Evolutionary conservation across 345 rosid genomes (phyloP).

Genomic region (Limnanthes douglasii): DNA sequence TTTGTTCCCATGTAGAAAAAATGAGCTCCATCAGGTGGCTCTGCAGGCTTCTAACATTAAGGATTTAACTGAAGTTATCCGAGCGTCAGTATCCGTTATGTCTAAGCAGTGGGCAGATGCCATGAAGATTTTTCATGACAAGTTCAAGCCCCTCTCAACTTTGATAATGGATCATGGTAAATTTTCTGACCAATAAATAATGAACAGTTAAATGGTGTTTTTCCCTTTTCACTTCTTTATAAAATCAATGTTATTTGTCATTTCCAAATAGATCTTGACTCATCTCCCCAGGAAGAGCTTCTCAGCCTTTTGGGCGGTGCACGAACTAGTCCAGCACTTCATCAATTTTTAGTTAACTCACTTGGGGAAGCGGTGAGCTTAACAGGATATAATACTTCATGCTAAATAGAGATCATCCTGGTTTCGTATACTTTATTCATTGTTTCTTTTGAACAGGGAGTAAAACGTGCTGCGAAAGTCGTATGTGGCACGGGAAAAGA

Average conservation of each 20-base stretch:
- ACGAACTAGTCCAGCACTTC: constrained; percentile 77
- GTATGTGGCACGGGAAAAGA: constrained; percentile 89
- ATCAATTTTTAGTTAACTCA: constrained; percentile 79
- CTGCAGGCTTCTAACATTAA: constrained; percentile 82
- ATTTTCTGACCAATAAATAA: constrained; percentile 3
- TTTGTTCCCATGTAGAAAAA: constrained; percentile 32
- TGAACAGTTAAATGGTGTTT: not conserved
- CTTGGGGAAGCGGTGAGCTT: constrained; percentile 70
- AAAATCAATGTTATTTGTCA: constrained; percentile 7
- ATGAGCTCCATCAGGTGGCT: constrained; percentile 92
- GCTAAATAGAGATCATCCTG: constrained; percentile 5
- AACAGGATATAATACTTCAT: constrained; percentile 6
- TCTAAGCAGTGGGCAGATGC: constrained; percentile 84
- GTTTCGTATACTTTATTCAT: constrained; percentile 6
- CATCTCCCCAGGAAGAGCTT: constrained; percentile 90
- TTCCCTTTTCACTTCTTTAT: constrained; percentile 4
- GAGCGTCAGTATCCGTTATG: constrained; percentile 65
- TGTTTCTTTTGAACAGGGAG: constrained; percentile 35
- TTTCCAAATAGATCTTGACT: constrained; percentile 50
- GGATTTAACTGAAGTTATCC: constrained; percentile 69
- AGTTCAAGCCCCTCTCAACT: constrained; percentile 58
- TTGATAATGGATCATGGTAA: constrained; percentile 69
- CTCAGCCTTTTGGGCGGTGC: constrained; percentile 86
- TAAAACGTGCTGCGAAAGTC: constrained; percentile 73
- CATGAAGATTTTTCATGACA: constrained; percentile 56